Conservation (phyloP, 116 monocot genomes). For the Posidonia oceanica region DNA sequence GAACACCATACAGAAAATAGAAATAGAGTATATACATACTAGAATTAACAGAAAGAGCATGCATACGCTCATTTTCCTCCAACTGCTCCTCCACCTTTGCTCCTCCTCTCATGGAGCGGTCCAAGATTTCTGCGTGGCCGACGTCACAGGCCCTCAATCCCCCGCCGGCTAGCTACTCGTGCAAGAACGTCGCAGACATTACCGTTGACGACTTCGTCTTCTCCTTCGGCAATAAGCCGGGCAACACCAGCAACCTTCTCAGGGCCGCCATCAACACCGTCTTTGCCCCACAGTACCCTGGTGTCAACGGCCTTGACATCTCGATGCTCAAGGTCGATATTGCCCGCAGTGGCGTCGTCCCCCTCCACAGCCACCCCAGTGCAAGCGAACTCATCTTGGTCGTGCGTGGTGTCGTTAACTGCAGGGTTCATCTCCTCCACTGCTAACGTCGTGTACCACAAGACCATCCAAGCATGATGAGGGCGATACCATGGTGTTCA, state of each 20-base stretch:
- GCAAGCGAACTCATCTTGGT: slow-evolving; percentile 51
- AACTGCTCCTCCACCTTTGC: too few species aligned
- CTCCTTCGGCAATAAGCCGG: slow-evolving; percentile 20
- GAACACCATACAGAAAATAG: too few species aligned
- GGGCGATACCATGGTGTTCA: slow-evolving; percentile 65
- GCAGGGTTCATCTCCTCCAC: slow-evolving; percentile 52
- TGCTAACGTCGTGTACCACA: slow-evolving; percentile 22
- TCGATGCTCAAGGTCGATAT: slow-evolving; percentile 49
- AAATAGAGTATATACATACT: too few species aligned
- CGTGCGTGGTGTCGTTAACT: slow-evolving; percentile 17
- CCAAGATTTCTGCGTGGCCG: slow-evolving; percentile 47
- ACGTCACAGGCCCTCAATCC: slow-evolving; percentile 16
- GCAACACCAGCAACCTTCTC: slow-evolving; percentile 48
- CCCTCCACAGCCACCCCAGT: slow-evolving; percentile 77
- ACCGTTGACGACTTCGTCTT: slow-evolving; percentile 44
- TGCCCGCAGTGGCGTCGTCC: slow-evolving; percentile 36
- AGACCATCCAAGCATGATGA: slow-evolving; percentile 19
- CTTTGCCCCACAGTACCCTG: slow-evolving; percentile 46
- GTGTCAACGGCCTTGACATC: slow-evolving; percentile 60
- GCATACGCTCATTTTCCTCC: too few species aligned
- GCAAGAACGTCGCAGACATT: slow-evolving; percentile 23
- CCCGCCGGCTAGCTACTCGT: slow-evolving; percentile 46
- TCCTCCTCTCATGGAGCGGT: too few species aligned
- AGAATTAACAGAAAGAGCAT: too few species aligned
- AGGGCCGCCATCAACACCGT: slow-evolving; percentile 47